Percentiles rank a stretch among this genome's conserved stretches.
phyloP scores from a whole-genome alignment of 768 basidiomycete species.

The Clavulina sp. region DNA sequence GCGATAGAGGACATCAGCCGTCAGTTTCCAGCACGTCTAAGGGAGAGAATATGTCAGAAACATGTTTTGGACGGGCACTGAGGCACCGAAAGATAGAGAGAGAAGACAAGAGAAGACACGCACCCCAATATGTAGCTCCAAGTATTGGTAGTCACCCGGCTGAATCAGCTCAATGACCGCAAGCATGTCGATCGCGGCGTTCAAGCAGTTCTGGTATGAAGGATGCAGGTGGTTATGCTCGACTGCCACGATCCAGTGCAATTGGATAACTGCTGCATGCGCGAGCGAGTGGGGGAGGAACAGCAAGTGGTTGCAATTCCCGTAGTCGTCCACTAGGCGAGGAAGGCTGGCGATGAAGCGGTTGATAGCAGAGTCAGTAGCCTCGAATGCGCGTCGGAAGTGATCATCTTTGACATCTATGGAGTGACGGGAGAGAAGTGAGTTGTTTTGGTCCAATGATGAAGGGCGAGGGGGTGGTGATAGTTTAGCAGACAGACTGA shows the following conservation, averaged over 20 bases:
- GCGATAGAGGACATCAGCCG: not conserved
- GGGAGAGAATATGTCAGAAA: not conserved
- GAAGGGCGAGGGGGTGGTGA: too few species aligned
- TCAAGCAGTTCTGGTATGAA: not conserved
- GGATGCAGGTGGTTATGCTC: not conserved
- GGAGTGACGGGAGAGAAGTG: not conserved
- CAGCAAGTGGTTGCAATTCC: not conserved
- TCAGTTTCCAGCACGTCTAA: constrained; percentile 2
- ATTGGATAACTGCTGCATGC: not conserved
- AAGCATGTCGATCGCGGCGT: not conserved
- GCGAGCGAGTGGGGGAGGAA: not conserved
- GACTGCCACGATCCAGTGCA: not conserved
- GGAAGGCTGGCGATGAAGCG: not conserved
- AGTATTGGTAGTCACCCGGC: not conserved
- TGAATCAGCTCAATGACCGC: not conserved
- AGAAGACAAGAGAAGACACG: not conserved
- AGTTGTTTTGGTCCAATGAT: not conserved
- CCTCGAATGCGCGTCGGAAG: not conserved
- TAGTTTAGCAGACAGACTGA: not conserved
- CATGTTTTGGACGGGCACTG: not conserved
- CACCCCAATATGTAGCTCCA: not conserved
- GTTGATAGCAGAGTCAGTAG: not conserved
- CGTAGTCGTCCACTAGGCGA: not conserved
- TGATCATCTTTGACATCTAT: not conserved
- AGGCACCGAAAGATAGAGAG: not conserved